phyloP scores from a whole-genome alignment of 495 filamentous ascomycete species.

The Physcia stellaris region DNA sequence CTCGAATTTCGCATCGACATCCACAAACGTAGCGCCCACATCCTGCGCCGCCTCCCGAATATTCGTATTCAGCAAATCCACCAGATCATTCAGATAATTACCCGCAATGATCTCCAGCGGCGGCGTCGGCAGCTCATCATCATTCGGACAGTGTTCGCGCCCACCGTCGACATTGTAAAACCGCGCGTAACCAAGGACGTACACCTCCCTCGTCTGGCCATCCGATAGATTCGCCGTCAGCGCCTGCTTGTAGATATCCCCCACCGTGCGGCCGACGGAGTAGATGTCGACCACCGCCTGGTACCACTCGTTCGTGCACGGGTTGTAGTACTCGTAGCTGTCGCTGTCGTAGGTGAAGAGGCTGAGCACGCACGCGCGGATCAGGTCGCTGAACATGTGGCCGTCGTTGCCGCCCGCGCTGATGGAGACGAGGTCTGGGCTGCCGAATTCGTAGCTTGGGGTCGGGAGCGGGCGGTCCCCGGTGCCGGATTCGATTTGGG shows the following conservation, averaged over 20 bases:
- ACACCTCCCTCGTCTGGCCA: neutral
- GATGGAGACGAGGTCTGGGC: slow-evolving; percentile 1
- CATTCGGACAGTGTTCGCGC: neutral
- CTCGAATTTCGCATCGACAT: slow-evolving; percentile 30
- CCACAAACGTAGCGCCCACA: slow-evolving; percentile 12
- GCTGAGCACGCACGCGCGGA: neutral
- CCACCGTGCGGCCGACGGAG: neutral
- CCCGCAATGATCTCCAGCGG: neutral
- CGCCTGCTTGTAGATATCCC: neutral
- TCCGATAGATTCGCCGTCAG: neutral
- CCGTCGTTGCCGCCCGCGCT: neutral
- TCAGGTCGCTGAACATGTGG: neutral
- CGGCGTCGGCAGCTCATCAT: neutral
- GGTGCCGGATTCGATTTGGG: neutral
- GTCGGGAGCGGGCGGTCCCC: neutral
- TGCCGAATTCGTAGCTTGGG: neutral
- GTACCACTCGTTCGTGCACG: neutral
- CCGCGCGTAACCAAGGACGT: neutral
- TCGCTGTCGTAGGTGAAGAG: too few relatives aligned
- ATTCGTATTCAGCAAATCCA: neutral
- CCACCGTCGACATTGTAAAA: neutral
- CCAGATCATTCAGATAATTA: neutral
- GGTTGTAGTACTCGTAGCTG: neutral
- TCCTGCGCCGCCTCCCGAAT: neutral
- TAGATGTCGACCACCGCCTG: neutral